Conservation (phyloP, 257 asterid species). For the Lycium ferocissimum region DNA sequence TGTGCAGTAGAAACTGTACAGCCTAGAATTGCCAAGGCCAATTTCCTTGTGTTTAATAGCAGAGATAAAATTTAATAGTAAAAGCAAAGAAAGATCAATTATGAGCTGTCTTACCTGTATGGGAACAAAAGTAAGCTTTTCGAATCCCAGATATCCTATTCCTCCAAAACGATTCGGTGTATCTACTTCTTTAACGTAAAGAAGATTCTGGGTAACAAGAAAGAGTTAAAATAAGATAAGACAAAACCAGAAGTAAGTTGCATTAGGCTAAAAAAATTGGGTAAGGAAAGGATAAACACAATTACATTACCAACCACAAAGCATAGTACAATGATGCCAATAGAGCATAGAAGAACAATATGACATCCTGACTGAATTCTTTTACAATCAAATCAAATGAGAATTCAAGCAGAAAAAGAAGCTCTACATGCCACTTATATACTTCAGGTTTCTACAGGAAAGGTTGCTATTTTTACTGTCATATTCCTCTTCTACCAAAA, state of each 20-base stretch:
- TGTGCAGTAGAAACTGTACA: background rate
- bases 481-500: constrained; percentile 11
- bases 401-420: constrained; percentile 2
- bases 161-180: constrained; percentile 96
- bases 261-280: constrained; percentile 9
- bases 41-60: background rate
- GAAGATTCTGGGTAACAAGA: constrained; percentile 76
- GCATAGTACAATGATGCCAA: background rate
- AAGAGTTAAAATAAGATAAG: constrained; percentile 29
- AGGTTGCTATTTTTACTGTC: background rate
- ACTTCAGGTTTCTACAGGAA: background rate
- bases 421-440: background rate
- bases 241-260: constrained; percentile 17
- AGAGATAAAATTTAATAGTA: background rate
- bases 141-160: constrained; percentile 80
- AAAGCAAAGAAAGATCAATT: background rate
- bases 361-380: background rate
- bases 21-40: constrained; percentile 14
- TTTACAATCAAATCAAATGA: background rate
- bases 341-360: background rate
- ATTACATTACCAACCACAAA: background rate
- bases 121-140: constrained; percentile 91
- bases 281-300: background rate
- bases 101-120: constrained; percentile 69
- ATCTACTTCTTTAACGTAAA: constrained; percentile 69